Evolutionary conservation across 768 basidiomycete genomes (phyloP), one percentile per base, ranked within the genome.

Genomic region (Russula foetens): DNA sequence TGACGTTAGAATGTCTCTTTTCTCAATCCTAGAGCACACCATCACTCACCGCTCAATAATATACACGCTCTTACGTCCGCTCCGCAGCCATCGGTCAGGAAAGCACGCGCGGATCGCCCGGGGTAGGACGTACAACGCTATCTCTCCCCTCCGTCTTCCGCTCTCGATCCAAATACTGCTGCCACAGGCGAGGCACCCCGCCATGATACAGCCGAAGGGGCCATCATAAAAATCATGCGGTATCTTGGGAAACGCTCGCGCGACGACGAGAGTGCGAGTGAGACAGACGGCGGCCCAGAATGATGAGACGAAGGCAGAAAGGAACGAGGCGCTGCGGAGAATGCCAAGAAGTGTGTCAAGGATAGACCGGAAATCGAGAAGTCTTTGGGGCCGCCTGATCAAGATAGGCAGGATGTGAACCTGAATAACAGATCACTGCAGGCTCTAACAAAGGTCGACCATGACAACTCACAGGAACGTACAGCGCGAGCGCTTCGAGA

Each of bases 141-240:
- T 88, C 72, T 92, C 90, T 5, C 88, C 87, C 54, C 90, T 75
- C 63, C 90, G 74, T 56, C 76, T 75, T 2, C 83, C 84, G 60
- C 85, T 83, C 68, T 92, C 90, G 28, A 91, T 79, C 82, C 84
- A 89, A 45, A 92, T 89, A 56, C 88, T 90, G 58, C 78, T 75
- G 4, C 90, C 89, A 62, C 89, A 91, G 19, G 79, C 72, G 45
- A 92, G 69, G 61, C 85, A 86, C 23, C 86, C 89, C 4, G 75
- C 79, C 60, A 90, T 71, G 31, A 85, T 72, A 61, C 85, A 80
- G 0, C 90, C 90, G 58, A 76, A 79, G 1, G 90, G 85, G 0
- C 90, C 87, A 67, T 92, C 90, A 82, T 86, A 89, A 60, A 86
- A 81, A 59, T 92, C 81, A 64, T 92, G 87, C 17, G 89, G 85